Evolutionary conservation across 768 basidiomycete species (phyloP), one percentile per base, ranked within the genome.

Genomic region (Naganishia onofrii): DNA sequence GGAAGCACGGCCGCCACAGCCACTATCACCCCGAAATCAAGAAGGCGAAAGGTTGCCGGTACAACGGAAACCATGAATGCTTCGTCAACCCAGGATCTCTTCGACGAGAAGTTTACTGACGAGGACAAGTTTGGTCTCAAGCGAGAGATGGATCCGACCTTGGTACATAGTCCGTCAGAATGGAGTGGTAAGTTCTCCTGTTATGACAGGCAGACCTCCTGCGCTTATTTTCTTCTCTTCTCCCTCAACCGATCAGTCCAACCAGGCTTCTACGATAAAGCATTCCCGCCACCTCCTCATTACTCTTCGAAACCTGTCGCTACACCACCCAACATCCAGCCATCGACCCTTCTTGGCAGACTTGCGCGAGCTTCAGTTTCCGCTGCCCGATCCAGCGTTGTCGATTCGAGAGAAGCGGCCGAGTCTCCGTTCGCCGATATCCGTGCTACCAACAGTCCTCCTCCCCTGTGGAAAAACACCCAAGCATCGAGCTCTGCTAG

Each of bases 81-180:
- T 4, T 26, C 42, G 23, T 63, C 60, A 4, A 26, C 7, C 10
- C 23, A 26, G 10, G 60, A 63, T n/a, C 23, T n/a, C 23, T 9
- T 42, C 15, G 42, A 63, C 21, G 60, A 28, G 9, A 44, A 42
- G 42, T 44, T 10, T 7, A 26, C 21, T 4, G 60, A 63, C 29
- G 88, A 36, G 56, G 54, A 56, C 38, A 55, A 60, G 46, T 52
- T 44, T 31, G 65, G 51, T 17, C 19, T 46, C 9, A 32, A 38
- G 28, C n/a, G 48, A 53, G 36, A 48, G 4, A 63, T 42, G 19
- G 71, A 72, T 57, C 71, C 71, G 9, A 72, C 71, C 52, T 31
- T 64, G 58, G 51, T 54, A 21, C 67, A 72, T 29, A 67, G 68
- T 21, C 51, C 56, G 1, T 42, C 53, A 23, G 67, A 66, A 54